Percentiles rank a stretch among this genome's conserved stretches.
These are phyloP conservation scores for Emiliania huxleyi DNA, from an alignment of 78 protist species.

Conservation along the genomic window DNA sequence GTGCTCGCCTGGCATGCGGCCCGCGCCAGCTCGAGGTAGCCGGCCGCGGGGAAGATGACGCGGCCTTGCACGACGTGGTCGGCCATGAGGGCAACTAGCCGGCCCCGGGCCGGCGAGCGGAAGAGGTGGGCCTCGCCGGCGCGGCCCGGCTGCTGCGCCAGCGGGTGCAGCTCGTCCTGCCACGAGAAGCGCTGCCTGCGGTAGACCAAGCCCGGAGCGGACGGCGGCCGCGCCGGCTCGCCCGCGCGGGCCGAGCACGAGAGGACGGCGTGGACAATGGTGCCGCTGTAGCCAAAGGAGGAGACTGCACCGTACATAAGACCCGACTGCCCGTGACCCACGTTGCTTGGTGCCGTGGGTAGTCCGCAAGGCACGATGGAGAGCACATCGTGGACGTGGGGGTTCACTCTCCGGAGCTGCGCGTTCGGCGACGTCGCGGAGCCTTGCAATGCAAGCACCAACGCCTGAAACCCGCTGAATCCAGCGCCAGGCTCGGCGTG, in stretches of 20 bases:
- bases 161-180: background rate
- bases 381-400: background rate
- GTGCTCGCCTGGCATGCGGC: background rate
- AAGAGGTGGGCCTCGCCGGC: background rate
- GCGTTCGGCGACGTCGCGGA: background rate
- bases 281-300: constrained; percentile 27
- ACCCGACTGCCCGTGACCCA: too few relatives aligned
- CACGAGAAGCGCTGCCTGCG: background rate
- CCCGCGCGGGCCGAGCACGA: background rate
- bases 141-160: background rate
- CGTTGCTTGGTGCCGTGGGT: too few relatives aligned
- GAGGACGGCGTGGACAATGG: background rate
- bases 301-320: background rate
- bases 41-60: background rate
- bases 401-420: background rate
- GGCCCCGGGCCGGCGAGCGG: background rate
- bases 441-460: background rate
- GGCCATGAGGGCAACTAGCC: background rate
- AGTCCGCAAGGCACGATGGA: background rate
- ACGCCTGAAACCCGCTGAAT: background rate
- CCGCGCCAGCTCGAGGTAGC: background rate
- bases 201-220: too few relatives aligned
- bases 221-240: too few relatives aligned
- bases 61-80: constrained; percentile 1
- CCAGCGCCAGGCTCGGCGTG: background rate